Evolutionary conservation across 2,329 filamentous ascomycete genomes (phyloP).

Genomic region (Karstenula rhodostoma): DNA sequence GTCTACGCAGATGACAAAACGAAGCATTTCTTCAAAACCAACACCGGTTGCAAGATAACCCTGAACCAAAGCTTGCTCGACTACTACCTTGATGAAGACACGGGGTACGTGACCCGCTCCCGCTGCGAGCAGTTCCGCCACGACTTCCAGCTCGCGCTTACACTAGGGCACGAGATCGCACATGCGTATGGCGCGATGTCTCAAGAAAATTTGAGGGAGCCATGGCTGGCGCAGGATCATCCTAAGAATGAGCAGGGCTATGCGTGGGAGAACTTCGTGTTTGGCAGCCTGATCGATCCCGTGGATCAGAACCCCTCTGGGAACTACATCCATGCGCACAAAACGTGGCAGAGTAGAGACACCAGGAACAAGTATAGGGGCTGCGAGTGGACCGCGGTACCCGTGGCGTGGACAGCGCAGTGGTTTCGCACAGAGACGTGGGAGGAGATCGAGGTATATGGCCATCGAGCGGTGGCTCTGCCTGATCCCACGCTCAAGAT

Average conservation of each 20-base stretch:
- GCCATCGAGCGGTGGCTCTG: conserved; percentile 29
- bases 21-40: background rate
- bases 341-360: conserved; percentile 34
- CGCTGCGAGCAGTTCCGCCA: conserved; percentile 42
- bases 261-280: conserved; percentile 50
- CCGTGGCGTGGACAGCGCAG: conserved; percentile 45
- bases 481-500: conserved; percentile 39
- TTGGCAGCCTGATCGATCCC: conserved; percentile 44
- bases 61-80: conserved; percentile 28
- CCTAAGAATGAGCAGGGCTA: conserved; percentile 43
- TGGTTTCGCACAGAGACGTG: conserved; percentile 49
- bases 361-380: conserved; percentile 28
- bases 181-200: conserved; percentile 47
- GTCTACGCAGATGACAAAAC: conserved; percentile 22
- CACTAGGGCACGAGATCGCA: conserved; percentile 44
- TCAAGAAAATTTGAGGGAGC: conserved; percentile 38
- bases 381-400: conserved; percentile 41
- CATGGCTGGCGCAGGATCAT: conserved; percentile 32
- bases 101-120: conserved; percentile 32
- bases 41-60: conserved; percentile 35
- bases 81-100: conserved; percentile 27
- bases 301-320: conserved; percentile 28
- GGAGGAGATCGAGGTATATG: conserved; percentile 29
- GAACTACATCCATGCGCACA: conserved; percentile 38
- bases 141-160: conserved; percentile 44